Base-by-base conservation (phyloP, 2,329 filamentous ascomycete species). In the Stachybotrys chlorohalonatus region DNA sequence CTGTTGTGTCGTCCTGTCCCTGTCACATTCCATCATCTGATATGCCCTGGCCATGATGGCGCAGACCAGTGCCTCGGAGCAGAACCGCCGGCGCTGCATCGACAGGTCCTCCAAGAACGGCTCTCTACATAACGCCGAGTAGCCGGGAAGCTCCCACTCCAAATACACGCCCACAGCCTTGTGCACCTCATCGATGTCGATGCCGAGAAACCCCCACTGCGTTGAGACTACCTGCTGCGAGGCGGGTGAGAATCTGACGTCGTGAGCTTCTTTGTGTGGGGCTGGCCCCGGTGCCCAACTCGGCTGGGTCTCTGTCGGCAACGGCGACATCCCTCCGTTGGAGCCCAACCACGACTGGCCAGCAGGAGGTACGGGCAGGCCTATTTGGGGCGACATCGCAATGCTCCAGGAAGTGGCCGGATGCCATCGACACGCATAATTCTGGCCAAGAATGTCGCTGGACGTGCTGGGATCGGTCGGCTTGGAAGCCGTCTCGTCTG, bases 1-100 rank as follows among this genome's bases (percentile, higher is more conserved):
- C 36, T 53, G 7, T 7, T 47, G 13, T n/a, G 42, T 17, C 30
- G 49, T 24, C 5, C 6, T 24, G 8, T 16, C 15, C 16, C 52
- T 46, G 7, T 24, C 31, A 24, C 46, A 47, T 16, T 53, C 45
- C 52, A 53, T 17, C 52, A 53, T 53, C 52, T 53, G 52, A 31
- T 48, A 53, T 8, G 24, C 17, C 31, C 52, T 31, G 16, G 52
- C 52, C 52, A 53, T 53, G 17, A 53, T 53, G 45, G 52, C 52
- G 46, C 32, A 48, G 45, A 53, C 52, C 16, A 53, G 46, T 5
- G 52, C 52, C 39, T 53, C 52, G 45, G 17, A 53, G 30, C 52
- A 53, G 46, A 31, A 53, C 31, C 52, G 30, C 17, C 46, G 30
- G 15, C 52, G 52, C 11, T 24, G 52, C 7, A 46, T 46, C 15